These are phyloP conservation scores for Leccinum subrobustum DNA, from an alignment of 1,284 basidiomycete genomes.

Conservation along the genomic window DNA sequence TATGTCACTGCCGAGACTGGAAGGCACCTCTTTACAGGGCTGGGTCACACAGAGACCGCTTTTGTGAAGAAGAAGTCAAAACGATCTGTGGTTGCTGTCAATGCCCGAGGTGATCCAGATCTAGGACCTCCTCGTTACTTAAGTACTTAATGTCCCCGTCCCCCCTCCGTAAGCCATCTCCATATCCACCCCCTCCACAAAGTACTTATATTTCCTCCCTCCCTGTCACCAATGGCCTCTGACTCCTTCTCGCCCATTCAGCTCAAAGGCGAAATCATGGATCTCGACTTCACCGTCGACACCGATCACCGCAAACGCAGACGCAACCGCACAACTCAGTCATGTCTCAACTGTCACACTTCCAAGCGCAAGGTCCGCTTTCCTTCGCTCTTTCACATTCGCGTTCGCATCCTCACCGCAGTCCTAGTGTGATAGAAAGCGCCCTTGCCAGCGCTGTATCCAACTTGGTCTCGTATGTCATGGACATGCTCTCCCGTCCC, in stretches of 20 bases:
- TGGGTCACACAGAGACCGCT: constrained; percentile 35
- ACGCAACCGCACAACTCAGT: constrained; percentile 86
- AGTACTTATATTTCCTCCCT: constrained; percentile 31
- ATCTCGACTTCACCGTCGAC: constrained; percentile 65
- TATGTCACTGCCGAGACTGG: constrained; percentile 38
- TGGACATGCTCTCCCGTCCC: background rate
- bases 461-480: constrained; percentile 68
- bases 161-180: constrained; percentile 24
- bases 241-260: constrained; percentile 41
- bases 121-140: constrained; percentile 30
- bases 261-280: constrained; percentile 65
- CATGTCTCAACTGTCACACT: constrained; percentile 88
- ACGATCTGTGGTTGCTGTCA: constrained; percentile 34
- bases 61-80: constrained; percentile 34
- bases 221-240: constrained; percentile 34
- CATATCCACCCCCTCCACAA: constrained; percentile 30
- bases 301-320: constrained; percentile 70
- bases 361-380: constrained; percentile 82
- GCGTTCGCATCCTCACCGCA: constrained; percentile 1
- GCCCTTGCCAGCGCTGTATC: constrained; percentile 86
- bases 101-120: constrained; percentile 37
- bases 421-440: constrained; percentile 71
- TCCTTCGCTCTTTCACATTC: background rate
- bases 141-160: constrained; percentile 38
- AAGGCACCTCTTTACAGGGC: constrained; percentile 35